These are phyloP conservation scores for Herpetospermum pedunculosum DNA, from an alignment of 306 rosid species.

Conservation along the genomic window DNA sequence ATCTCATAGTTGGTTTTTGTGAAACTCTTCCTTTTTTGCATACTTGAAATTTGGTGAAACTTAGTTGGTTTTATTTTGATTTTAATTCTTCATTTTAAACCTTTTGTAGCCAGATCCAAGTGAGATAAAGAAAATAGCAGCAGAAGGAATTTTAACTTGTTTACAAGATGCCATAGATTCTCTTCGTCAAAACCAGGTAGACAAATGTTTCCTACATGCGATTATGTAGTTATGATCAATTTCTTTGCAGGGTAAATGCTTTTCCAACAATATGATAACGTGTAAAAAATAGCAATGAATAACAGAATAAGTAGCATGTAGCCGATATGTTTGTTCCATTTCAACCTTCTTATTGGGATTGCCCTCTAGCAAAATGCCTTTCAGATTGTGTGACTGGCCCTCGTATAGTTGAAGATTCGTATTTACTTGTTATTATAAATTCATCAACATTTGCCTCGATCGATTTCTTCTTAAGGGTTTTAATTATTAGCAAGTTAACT, in stretches of 20 bases:
- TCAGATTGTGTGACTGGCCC: not conserved
- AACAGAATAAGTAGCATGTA: not conserved
- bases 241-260: not conserved
- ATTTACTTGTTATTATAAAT: not conserved
- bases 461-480: not conserved
- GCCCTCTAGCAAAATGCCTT: not conserved
- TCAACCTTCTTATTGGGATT: not conserved
- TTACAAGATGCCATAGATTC: conserved; percentile 73
- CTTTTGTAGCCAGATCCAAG: conserved; percentile 67
- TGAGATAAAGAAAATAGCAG: conserved; percentile 70
- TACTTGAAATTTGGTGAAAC: conserved; percentile 1
- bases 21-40: conserved; percentile 14
- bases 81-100: conserved; percentile 11
- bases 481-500: not conserved
- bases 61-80: not conserved
- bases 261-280: not conserved
- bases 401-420: not conserved
- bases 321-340: not conserved
- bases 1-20: not conserved
- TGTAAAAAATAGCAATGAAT: not conserved
- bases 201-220: not conserved
- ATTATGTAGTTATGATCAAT: not conserved
- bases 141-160: conserved; percentile 87
- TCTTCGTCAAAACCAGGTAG: conserved; percentile 71
- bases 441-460: not conserved